Conservation (phyloP, 257 asterid genomes). For the Nicotiana noctiflora region DNA sequence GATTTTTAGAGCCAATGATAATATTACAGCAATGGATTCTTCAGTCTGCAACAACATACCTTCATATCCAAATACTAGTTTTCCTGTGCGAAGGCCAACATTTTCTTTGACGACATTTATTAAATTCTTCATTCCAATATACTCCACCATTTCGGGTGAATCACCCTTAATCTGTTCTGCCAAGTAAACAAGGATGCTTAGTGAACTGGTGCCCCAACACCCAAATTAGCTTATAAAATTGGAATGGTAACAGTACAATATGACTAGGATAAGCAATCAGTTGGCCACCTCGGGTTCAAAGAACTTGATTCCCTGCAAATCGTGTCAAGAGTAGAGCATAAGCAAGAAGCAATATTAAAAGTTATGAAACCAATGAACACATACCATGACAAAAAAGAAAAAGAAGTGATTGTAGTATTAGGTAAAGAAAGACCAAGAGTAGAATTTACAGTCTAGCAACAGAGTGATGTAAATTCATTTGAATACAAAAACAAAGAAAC, state of each 20-base stretch:
- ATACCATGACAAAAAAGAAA: conserved; percentile 1
- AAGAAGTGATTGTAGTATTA: background rate
- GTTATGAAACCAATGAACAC: background rate
- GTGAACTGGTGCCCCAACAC: background rate
- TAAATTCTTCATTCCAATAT: conserved; percentile 80
- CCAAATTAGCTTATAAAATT: background rate
- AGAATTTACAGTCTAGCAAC: background rate
- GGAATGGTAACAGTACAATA: conserved; percentile 7
- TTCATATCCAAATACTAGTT: conserved; percentile 73
- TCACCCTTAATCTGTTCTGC: conserved; percentile 80
- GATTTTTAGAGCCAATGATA: background rate
- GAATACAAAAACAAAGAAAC: background rate
- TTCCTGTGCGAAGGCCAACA: conserved; percentile 72
- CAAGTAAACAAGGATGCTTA: conserved; percentile 20
- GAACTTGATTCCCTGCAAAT: conserved; percentile 89
- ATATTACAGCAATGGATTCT: background rate
- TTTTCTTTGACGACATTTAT: conserved; percentile 59
- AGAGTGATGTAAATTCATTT: background rate
- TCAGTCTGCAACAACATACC: conserved; percentile 33
- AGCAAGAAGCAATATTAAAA: background rate
- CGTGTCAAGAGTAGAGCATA: conserved; percentile 1
- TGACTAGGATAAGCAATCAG: conserved; percentile 23
- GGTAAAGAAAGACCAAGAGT: too few relatives aligned
- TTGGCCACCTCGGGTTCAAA: conserved; percentile 91
- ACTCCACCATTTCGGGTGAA: conserved; percentile 97